Percentiles rank a stretch among this genome's conserved stretches.
Evolutionary conservation across 345 rosid species (phyloP).

Genomic region (Pistacia integerrima): DNA sequence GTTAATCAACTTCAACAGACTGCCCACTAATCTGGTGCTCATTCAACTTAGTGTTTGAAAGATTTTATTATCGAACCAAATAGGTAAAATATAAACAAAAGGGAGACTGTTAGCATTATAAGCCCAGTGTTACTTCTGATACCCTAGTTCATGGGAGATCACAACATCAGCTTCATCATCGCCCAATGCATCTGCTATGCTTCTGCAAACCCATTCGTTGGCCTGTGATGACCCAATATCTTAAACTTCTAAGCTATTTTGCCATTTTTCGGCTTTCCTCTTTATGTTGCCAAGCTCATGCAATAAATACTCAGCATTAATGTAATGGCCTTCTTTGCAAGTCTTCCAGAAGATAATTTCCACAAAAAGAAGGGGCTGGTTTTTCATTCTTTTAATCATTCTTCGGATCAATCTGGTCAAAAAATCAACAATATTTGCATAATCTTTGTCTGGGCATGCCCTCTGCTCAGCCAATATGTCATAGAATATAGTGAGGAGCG

Average conservation of each 20-base stretch:
- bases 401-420: constrained; percentile 60
- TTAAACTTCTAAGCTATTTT: constrained; percentile 39
- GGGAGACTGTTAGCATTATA: neutral
- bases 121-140: constrained; percentile 49
- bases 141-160: constrained; percentile 55
- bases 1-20: neutral
- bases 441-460: constrained; percentile 61
- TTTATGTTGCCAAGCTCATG: constrained; percentile 74
- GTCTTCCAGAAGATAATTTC: constrained; percentile 91
- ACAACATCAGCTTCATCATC: constrained; percentile 98
- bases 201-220: constrained; percentile 64
- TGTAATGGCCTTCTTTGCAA: constrained; percentile 82
- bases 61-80: neutral
- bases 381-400: constrained; percentile 85
- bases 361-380: constrained; percentile 88
- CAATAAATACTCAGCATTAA: constrained; percentile 80
- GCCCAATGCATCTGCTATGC: constrained; percentile 94
- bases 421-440: constrained; percentile 59
- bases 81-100: neutral
- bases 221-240: constrained; percentile 42
- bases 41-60: constrained; percentile 3
- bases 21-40: neutral
- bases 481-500: constrained; percentile 68
- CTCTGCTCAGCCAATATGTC: constrained; percentile 81
- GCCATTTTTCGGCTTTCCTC: constrained; percentile 50